Evolutionary conservation across 805 yeast genomes (phyloP), one percentile per base, ranked within the genome.

Genomic region (Cyberlindnera maritima): DNA sequence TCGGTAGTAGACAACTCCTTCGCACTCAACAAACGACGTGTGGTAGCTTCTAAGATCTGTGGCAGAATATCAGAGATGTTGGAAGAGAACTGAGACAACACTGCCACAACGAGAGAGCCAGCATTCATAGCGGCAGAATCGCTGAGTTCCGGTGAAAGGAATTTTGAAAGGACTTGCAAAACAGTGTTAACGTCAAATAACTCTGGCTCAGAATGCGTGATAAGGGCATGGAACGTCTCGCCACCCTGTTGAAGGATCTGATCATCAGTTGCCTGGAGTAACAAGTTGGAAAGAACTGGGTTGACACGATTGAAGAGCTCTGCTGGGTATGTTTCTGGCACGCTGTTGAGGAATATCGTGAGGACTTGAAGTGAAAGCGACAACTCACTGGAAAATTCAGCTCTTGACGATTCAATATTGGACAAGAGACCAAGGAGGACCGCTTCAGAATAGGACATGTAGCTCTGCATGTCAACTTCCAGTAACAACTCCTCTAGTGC

Each of bases 81-180:
- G n/a, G 54, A 55, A 4, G 75, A 69, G 53, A 76, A 82, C 49
- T 76, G 76, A 17, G 77, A 76, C 32, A 87, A 71, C 29, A 85
- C 69, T 0, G 84, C 75, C 11, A 77, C 71, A 2, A 86, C 81
- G 19, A 87, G 75, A 8, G 75, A 68, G 57, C 81, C 97, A 37
- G 88, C 78, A 48, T 86, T 84, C 66, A 83, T 73, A 1, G 95
- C 91, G 0, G 96, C 96, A 37, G 85, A 77, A 55, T 90, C 97
- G 14, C 85, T 76, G 47, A 87, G 70, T 8, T 73, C 72, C 1
- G 96, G 88, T 1, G 86, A 79, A 28, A 92, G 72, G 43, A 89
- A 77, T 57, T 81, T 81, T 3, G 87, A 78, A 2, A 85, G 81
- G 13, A 85, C 78, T 28, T 75, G 71, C 15, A 94, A 67, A n/a